Evolutionary conservation across 164 flowering plant genomes (phyloP).

Genomic region (Liriodendron chinense): DNA sequence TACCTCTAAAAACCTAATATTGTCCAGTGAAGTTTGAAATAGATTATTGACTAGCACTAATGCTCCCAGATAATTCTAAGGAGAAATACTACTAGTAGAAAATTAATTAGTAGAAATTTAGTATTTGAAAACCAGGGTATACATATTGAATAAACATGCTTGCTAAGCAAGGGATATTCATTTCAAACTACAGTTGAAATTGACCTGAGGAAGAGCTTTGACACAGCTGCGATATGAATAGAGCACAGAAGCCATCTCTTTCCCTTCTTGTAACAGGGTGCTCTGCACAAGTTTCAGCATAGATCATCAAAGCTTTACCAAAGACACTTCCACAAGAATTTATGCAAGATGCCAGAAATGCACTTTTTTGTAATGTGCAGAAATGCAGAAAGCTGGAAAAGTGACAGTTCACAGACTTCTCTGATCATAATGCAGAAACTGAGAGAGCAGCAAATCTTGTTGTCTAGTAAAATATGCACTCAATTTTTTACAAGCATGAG

Average conservation of each 20-base stretch:
- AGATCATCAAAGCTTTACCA: slow-evolving; percentile 7
- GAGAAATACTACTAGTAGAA: too few relatives aligned
- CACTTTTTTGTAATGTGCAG: neutral
- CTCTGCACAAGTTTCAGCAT: slow-evolving; percentile 53
- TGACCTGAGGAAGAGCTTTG: slow-evolving; percentile 99
- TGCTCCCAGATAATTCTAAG: too few relatives aligned
- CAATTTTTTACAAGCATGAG: neutral
- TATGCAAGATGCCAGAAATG: neutral
- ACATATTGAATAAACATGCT: neutral
- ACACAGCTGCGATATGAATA: slow-evolving; percentile 97
- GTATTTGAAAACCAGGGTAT: neutral
- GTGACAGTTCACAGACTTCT: neutral
- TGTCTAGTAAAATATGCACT: neutral
- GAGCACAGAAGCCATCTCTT: slow-evolving; percentile 93
- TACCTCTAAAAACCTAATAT: too few relatives aligned
- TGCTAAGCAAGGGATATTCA: neutral
- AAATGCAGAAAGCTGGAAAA: neutral
- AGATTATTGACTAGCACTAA: too few relatives aligned
- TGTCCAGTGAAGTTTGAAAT: too few relatives aligned
- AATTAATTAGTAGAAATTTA: too few relatives aligned
- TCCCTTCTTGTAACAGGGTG: slow-evolving; percentile 80
- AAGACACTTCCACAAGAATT: neutral
- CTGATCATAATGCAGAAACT: neutral
- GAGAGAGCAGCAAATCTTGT: too few relatives aligned
- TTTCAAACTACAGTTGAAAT: slow-evolving; percentile 9